Conservation (phyloP, 768 basidiomycete genomes). For the Clitopilus hobsonii region DNA sequence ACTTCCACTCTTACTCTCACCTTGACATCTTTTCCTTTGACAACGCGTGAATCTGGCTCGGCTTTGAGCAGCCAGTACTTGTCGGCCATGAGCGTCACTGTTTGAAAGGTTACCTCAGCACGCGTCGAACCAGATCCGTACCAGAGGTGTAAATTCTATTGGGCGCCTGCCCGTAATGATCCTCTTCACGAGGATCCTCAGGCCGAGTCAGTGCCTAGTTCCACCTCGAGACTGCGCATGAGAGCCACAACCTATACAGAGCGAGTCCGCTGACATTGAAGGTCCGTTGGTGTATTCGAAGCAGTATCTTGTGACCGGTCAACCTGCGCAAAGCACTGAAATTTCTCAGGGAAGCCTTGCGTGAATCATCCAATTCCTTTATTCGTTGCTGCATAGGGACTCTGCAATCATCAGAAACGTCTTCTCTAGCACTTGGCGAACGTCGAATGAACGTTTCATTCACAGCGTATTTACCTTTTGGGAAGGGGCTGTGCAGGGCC, state of each 20-base stretch:
- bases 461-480: neutral
- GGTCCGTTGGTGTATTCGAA: neutral
- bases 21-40: conserved; percentile 87
- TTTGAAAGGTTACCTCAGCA: neutral
- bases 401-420: no score
- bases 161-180: neutral
- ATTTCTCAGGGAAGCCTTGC: neutral
- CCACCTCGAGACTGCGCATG: neutral
- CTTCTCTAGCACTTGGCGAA: neutral
- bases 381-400: no score
- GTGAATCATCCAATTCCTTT: neutral
- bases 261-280: neutral
- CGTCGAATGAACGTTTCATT: neutral
- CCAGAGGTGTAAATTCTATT: neutral
- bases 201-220: neutral
- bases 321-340: neutral
- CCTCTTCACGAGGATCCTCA: neutral
- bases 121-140: neutral
- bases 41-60: conserved; percentile 78
- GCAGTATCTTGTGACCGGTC: neutral
- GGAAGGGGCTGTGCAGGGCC: neutral
- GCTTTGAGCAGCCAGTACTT: conserved; percentile 79
- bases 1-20: conserved; percentile 25
- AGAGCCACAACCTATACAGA: neutral
- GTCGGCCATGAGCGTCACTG: conserved; percentile 5